These are phyloP conservation scores for Cyclotella sp. DNA, from an alignment of 108 stramenopile species.

Conservation along the genomic window DNA sequence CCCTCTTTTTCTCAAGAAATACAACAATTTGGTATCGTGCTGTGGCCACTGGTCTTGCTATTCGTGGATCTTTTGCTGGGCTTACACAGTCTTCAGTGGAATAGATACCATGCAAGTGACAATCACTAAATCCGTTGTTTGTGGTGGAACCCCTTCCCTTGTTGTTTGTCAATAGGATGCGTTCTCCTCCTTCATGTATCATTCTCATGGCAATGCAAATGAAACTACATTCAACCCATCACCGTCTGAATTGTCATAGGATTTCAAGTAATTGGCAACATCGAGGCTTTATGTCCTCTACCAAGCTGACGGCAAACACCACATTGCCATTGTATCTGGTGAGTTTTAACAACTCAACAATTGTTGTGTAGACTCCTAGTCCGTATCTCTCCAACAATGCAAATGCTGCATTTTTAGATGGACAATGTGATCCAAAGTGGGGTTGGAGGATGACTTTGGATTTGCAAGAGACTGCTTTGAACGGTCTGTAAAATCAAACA, in stretches of 20 bases:
- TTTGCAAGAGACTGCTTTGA: slow-evolving; percentile 3
- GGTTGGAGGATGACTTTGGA: slow-evolving; percentile 31
- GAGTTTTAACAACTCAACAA: slow-evolving; percentile 54
- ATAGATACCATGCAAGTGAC: slow-evolving; percentile 56
- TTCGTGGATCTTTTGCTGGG: slow-evolving; percentile 35
- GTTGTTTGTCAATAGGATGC: not conserved
- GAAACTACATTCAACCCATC: not conserved
- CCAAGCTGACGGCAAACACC: slow-evolving; percentile 49
- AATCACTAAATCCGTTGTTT: slow-evolving; percentile 62
- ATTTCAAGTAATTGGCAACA: slow-evolving; percentile 32
- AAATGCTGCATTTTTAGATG: slow-evolving; percentile 43
- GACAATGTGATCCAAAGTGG: slow-evolving; percentile 36
- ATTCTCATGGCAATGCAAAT: slow-evolving; percentile 15
- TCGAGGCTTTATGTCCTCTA: slow-evolving; percentile 26
- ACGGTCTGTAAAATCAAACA: too few species aligned
- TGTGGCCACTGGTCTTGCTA: slow-evolving; percentile 52
- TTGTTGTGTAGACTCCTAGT: slow-evolving; percentile 51
- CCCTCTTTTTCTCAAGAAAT: too few species aligned
- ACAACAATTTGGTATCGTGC: too few species aligned
- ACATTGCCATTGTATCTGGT: slow-evolving; percentile 69
- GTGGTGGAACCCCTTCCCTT: slow-evolving; percentile 36
- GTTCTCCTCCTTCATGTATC: slow-evolving; percentile 6
- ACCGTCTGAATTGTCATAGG: not conserved
- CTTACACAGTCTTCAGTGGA: not conserved
- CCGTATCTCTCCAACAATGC: slow-evolving; percentile 38